Evolutionary conservation across 1,139 yeast species (phyloP), one percentile per base, ranked within the genome.

Genomic region (Saccharomycopsis hybrid): DNA sequence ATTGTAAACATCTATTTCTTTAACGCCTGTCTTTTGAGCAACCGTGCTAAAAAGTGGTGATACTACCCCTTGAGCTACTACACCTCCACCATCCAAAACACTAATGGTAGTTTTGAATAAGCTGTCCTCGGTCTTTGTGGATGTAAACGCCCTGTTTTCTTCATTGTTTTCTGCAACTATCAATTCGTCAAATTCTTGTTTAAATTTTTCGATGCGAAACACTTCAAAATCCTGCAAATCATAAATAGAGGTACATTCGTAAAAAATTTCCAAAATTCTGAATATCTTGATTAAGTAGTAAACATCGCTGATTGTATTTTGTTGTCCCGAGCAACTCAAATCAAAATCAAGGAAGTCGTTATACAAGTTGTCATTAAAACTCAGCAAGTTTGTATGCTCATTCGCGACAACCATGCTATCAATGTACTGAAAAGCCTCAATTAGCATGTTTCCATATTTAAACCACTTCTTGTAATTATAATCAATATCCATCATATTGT

Each of bases 181-280:
- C 28, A 28, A 29, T 13, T 31, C n/a, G 28, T 9, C 43, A 30
- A 39, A 39, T n/a, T 18, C 42, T 9, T 28, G 30, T 41, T 48
- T 13, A 29, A 43, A 30, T 31, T 38, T 39, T 28, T 43, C 5
- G 37, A 44, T 29, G 13, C 37, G 9, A 28, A 48, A 8, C 27
- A 44, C 33, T 40, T 44, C 2, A 37, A 48, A 38, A 32, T 44
- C 37, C 32, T n/a, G 25, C 27, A 42, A 41, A 33, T 41, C 38
- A 35, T 33, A 33, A 46, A 38, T 5, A 27, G 29, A 13, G 29
- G 39, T 41, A 27, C 38, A 40, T 27, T 46, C 43, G 31, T 41
- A 24, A 18, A 42, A 46, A 35, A 46, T 13, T 28, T 46, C 29
- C n/a, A 25, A 11, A 8, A 46, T 32, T 28, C 31, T 33, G 5